A percentile compares a stretch with the other conserved stretches of the same genome.
phyloP scores from a whole-genome alignment of 1,284 basidiomycete genomes.

The Moesziomyces sp. region DNA sequence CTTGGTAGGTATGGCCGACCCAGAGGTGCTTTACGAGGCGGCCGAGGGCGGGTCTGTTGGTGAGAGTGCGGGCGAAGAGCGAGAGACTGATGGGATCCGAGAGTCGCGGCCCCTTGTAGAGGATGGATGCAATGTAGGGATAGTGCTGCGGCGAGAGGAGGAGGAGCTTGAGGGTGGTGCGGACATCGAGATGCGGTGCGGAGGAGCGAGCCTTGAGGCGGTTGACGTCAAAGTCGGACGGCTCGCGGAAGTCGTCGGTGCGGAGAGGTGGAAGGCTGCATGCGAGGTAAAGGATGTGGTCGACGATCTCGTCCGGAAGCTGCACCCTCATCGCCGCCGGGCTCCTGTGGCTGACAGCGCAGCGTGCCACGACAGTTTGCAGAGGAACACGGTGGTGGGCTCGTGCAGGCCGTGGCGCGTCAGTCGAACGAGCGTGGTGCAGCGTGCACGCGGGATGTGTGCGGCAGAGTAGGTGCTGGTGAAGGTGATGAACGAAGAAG shows the following conservation, averaged over 20 bases:
- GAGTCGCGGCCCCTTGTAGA: constrained; percentile 49
- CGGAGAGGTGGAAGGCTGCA: constrained; percentile 43
- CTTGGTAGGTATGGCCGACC: constrained; percentile 51
- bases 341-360: constrained; percentile 5
- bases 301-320: constrained; percentile 53
- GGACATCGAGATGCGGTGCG: constrained; percentile 44
- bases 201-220: constrained; percentile 42
- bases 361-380: neutral
- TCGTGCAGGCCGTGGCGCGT: no score
- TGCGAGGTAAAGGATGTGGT: constrained; percentile 50
- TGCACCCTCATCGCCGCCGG: constrained; percentile 22
- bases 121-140: constrained; percentile 48
- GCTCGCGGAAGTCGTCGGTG: constrained; percentile 30
- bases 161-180: constrained; percentile 45
- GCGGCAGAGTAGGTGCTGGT: neutral
- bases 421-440: neutral
- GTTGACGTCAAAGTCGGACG: constrained; percentile 37
- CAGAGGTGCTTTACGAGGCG: constrained; percentile 51
- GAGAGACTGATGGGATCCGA: constrained; percentile 50
- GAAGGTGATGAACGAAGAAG: neutral
- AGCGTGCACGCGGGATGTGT: no score
- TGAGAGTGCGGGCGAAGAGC: constrained; percentile 44
- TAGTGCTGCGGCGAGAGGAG: constrained; percentile 49
- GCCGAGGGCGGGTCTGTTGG: constrained; percentile 46
- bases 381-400: neutral